Conservation (phyloP, 139 green algal species). For the Tetradesmus obliquus region DNA sequence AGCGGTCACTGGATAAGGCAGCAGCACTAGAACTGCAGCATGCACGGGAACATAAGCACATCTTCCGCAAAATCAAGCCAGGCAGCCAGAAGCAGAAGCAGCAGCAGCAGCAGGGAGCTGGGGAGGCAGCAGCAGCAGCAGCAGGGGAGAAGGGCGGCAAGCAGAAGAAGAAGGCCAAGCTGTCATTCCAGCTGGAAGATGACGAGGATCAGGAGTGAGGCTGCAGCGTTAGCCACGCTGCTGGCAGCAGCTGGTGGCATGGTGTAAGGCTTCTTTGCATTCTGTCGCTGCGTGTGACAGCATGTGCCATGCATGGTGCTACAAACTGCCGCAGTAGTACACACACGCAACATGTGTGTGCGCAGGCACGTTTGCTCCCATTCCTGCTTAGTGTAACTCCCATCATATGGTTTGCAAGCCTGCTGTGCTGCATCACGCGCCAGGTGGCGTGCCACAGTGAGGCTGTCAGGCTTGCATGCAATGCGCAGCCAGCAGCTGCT, state of each 20-base stretch:
- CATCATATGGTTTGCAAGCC: no score
- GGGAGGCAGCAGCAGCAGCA: conserved; percentile 4
- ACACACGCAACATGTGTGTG: no score
- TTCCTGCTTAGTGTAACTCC: no score
- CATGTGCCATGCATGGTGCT: neutral
- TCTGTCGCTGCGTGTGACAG: neutral
- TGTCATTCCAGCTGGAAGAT: conserved; percentile 11
- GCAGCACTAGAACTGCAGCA: conserved; percentile 55
- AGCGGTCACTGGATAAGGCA: conserved; percentile 36
- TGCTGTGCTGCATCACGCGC: no score
- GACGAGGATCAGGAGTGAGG: conserved; percentile 34
- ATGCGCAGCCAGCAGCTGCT: no score
- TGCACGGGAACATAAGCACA: conserved; percentile 54
- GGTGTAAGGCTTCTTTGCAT: no score
- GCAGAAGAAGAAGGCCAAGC: conserved; percentile 22
- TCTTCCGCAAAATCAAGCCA: conserved; percentile 50
- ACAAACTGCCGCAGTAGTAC: neutral
- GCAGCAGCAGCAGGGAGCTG: neutral
- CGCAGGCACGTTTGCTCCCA: no score
- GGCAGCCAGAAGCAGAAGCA: neutral
- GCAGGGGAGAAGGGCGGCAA: conserved; percentile 24
- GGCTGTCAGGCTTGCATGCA: no score
- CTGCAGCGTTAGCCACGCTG: neutral
- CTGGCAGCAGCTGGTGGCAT: no score
- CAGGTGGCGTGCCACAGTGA: no score